Evolutionary conservation across 345 rosid species (phyloP).

Genomic region (Diplotaxis tenuifolia): DNA sequence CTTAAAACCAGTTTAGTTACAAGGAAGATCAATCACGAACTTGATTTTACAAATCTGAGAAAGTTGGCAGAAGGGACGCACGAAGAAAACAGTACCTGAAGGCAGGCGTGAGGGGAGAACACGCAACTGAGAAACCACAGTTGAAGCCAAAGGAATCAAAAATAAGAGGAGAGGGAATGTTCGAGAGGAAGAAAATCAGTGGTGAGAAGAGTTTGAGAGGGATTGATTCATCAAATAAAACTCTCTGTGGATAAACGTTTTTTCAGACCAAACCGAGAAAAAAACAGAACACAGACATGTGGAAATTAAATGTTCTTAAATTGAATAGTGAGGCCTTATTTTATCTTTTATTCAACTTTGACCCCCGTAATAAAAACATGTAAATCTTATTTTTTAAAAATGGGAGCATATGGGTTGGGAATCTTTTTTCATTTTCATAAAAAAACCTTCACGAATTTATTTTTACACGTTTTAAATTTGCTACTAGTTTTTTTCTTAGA

Average conservation of each 20-base stretch:
- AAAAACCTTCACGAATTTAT: background rate
- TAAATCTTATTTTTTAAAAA: too few species aligned
- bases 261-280: background rate
- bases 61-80: background rate
- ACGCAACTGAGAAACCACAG: constrained; percentile 14
- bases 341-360: background rate
- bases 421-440: too few species aligned
- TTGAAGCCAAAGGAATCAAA: constrained; percentile 15
- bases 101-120: background rate
- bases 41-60: background rate
- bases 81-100: constrained; percentile 21
- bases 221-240: constrained; percentile 16
- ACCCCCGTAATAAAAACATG: background rate
- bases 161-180: constrained; percentile 30
- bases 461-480: background rate
- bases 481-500: background rate
- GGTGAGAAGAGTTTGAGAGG: constrained; percentile 41
- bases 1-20: background rate
- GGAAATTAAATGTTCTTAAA: background rate
- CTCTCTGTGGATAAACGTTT: constrained; percentile 23
- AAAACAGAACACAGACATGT: background rate
- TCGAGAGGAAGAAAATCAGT: constrained; percentile 40
- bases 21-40: constrained; percentile 2
- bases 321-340: background rate
- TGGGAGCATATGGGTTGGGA: too few species aligned